Evolutionary conservation across 106 monocot species (phyloP).

Genomic region (Chionographis japonica): DNA sequence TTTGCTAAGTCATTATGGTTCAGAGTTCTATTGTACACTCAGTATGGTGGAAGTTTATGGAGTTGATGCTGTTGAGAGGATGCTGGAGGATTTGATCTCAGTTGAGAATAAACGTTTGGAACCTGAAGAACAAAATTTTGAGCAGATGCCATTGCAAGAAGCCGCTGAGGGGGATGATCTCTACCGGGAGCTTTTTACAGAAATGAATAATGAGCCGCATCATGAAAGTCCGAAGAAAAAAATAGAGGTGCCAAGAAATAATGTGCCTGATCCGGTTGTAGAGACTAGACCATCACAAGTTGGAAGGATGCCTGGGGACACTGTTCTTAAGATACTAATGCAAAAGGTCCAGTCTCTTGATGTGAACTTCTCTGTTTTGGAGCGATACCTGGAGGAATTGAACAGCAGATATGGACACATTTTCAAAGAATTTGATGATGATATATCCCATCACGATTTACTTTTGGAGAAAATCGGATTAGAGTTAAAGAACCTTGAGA

Average conservation of each 20-base stretch:
- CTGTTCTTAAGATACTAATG: conserved; percentile 84
- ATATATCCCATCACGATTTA: conserved; percentile 45
- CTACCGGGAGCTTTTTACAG: conserved; percentile 12
- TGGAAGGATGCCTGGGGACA: conserved; percentile 84
- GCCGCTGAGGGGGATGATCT: conserved; percentile 27
- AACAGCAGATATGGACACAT: conserved; percentile 72
- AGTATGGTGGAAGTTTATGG: conserved; percentile 85
- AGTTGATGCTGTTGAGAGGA: conserved; percentile 89
- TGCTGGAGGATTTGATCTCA: conserved; percentile 82
- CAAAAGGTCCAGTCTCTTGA: conserved; percentile 82
- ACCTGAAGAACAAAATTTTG: conserved; percentile 35
- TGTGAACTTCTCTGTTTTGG: conserved; percentile 75
- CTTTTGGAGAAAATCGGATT: conserved; percentile 44
- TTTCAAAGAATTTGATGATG: conserved; percentile 77
- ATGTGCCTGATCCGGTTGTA: conserved; percentile 23
- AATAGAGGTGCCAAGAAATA: conserved; percentile 19
- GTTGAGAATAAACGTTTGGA: conserved; percentile 34
- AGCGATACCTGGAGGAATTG: conserved; percentile 74
- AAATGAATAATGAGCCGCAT: conserved; percentile 21
- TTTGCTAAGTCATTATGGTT: conserved; percentile 75
- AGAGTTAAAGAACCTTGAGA: conserved; percentile 54
- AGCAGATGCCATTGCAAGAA: conserved; percentile 20
- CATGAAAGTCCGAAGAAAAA: conserved; percentile 27
- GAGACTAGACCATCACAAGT: conserved; percentile 42
- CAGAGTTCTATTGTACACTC: conserved; percentile 83